Evolutionary conservation across 2,329 filamentous ascomycete genomes (phyloP).

Genomic region (Diaporthe sp.): DNA sequence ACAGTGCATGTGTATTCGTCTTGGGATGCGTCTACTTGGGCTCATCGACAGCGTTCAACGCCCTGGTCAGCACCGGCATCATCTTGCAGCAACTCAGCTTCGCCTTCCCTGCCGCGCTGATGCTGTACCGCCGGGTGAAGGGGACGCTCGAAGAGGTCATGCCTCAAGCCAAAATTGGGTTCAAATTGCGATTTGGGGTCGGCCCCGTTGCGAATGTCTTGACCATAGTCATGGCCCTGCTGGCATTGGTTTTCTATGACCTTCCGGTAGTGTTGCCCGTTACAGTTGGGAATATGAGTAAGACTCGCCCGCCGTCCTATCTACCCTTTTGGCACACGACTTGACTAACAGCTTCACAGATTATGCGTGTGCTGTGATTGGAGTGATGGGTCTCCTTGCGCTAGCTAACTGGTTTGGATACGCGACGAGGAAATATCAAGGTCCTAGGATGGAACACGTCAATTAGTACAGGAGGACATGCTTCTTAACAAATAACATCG

Average conservation of each 20-base stretch:
- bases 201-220: conserved; percentile 32
- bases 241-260: conserved; percentile 38
- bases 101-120: conserved; percentile 37
- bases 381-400: conserved; percentile 32
- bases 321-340: not conserved
- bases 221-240: conserved; percentile 33
- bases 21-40: conserved; percentile 38
- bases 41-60: conserved; percentile 37
- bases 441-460: conserved; percentile 23
- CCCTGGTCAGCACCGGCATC: conserved; percentile 38
- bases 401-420: conserved; percentile 39
- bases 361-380: conserved; percentile 39
- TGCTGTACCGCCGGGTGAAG: conserved; percentile 29
- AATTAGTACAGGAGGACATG: too few species aligned
- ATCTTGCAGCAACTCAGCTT: conserved; percentile 41
- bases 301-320: not conserved
- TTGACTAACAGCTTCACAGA: conserved; percentile 16
- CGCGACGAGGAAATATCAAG: conserved; percentile 35
- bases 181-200: conserved; percentile 16
- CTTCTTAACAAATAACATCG: too few species aligned
- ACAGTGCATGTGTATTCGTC: conserved; percentile 29
- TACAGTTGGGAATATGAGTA: conserved; percentile 38
- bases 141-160: conserved; percentile 26
- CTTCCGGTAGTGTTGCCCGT: conserved; percentile 36
- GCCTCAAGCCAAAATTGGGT: conserved; percentile 3